These are phyloP conservation scores for Oxyria digyna DNA, from an alignment of 148 eudicot species.

Conservation along the genomic window DNA sequence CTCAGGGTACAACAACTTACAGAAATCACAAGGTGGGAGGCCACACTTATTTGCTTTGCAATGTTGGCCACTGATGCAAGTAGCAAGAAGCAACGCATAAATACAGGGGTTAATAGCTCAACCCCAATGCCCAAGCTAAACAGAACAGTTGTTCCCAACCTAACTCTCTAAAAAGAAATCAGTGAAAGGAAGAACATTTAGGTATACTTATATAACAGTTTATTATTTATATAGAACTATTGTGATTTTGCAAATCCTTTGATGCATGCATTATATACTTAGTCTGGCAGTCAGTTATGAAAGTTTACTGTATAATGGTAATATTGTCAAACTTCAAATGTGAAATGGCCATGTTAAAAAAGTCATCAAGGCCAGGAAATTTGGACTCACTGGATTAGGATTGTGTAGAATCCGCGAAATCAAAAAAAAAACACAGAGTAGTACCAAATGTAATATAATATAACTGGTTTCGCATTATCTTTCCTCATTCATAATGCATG, in stretches of 20 bases:
- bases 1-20: slow-evolving; percentile 39
- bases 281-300: neutral
- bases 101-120: slow-evolving; percentile 83
- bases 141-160: slow-evolving; percentile 72
- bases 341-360: neutral
- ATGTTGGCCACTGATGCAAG: slow-evolving; percentile 86
- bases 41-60: slow-evolving; percentile 90
- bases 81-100: slow-evolving; percentile 77
- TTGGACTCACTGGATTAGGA: too few relatives aligned
- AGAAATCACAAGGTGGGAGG: slow-evolving; percentile 83
- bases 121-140: slow-evolving; percentile 95
- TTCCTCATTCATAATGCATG: too few relatives aligned
- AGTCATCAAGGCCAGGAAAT: too few relatives aligned
- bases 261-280: neutral
- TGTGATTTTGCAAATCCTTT: neutral
- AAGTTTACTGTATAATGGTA: too few relatives aligned
- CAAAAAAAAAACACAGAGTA: neutral
- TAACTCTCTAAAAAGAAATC: slow-evolving; percentile 28
- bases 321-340: neutral
- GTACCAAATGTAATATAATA: neutral
- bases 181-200: neutral
- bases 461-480: too few relatives aligned
- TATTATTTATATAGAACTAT: neutral
- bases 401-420: neutral
- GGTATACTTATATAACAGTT: neutral